Evolutionary conservation across 2,329 filamentous ascomycete species (phyloP).

Genomic region (Aspergillus persii): DNA sequence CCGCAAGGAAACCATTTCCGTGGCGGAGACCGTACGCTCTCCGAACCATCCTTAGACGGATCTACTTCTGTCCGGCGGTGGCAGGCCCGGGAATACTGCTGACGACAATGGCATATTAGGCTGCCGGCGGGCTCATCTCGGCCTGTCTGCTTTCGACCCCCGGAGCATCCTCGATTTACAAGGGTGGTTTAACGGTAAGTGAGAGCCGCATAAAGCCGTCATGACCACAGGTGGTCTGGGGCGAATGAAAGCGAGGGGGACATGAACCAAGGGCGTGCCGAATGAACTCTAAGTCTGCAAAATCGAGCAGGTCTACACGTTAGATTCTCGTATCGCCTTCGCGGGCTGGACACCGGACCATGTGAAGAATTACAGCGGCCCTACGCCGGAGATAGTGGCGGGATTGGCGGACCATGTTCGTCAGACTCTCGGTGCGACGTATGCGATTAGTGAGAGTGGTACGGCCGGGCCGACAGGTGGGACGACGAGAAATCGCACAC

Average conservation of each 20-base stretch:
- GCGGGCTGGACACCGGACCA: conserved; percentile 59
- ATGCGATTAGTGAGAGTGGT: conserved; percentile 59
- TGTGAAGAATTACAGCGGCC: conserved; percentile 56
- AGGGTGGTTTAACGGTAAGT: conserved; percentile 57
- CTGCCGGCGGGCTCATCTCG: conserved; percentile 62
- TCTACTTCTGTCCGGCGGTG: not conserved
- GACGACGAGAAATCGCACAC: conserved; percentile 54
- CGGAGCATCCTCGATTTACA: conserved; percentile 59
- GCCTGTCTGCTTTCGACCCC: conserved; percentile 58
- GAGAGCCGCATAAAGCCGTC: not conserved
- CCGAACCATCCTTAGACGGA: not conserved
- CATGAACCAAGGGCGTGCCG: not conserved
- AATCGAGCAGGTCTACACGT: conserved; percentile 53
- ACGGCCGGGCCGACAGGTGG: conserved; percentile 65
- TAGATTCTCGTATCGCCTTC: conserved; percentile 57
- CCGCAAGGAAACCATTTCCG: conserved; percentile 56
- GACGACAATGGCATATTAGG: conserved; percentile 35
- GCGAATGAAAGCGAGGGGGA: not conserved
- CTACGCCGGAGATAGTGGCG: conserved; percentile 57
- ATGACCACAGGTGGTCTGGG: not conserved
- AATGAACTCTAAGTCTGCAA: not conserved
- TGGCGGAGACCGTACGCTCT: conserved; percentile 57
- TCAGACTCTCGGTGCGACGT: conserved; percentile 55
- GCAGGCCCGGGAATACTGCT: no score
- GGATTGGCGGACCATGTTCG: conserved; percentile 57